Conservation (phyloP, 2,329 filamentous ascomycete genomes). For the Purpureocillium lavendulum region DNA sequence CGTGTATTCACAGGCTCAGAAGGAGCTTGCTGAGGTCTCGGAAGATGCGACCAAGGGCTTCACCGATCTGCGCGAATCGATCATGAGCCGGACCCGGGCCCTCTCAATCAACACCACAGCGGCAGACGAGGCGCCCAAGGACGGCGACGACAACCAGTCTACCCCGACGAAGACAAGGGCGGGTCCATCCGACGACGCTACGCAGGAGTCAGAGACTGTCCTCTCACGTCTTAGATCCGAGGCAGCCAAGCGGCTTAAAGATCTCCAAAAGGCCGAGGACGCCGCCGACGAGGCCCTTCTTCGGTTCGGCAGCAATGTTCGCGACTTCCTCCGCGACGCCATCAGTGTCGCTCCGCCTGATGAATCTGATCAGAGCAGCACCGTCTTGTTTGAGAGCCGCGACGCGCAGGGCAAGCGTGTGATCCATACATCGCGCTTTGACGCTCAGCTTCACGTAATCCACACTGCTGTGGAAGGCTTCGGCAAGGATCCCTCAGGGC, state of each 20-base stretch:
- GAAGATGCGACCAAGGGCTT: slow-evolving; percentile 78
- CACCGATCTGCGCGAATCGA: slow-evolving; percentile 56
- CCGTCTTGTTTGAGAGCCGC: slow-evolving; percentile 87
- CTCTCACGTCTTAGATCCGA: slow-evolving; percentile 69
- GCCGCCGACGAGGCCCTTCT: slow-evolving; percentile 92
- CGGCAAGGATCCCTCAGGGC: slow-evolving; percentile 67
- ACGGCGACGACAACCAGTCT: slow-evolving; percentile 28
- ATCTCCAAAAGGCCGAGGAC: slow-evolving; percentile 87
- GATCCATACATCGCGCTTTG: slow-evolving; percentile 88
- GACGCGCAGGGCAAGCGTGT: slow-evolving; percentile 84
- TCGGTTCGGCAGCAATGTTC: slow-evolving; percentile 82
- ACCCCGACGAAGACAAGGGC: slow-evolving; percentile 36
- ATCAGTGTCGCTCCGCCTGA: slow-evolving; percentile 76
- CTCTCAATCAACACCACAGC: slow-evolving; percentile 53
- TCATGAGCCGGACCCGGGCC: slow-evolving; percentile 66
- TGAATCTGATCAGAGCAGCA: slow-evolving; percentile 40
- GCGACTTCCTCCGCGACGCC: slow-evolving; percentile 84
- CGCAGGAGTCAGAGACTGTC: slow-evolving; percentile 50
- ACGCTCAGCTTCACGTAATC: slow-evolving; percentile 92
- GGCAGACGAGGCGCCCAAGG: slow-evolving; percentile 19
- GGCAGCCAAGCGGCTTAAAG: slow-evolving; percentile 75
- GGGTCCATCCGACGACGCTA: slow-evolving; percentile 31
- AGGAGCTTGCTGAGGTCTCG: slow-evolving; percentile 73
- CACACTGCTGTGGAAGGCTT: slow-evolving; percentile 81
- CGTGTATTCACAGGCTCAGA: slow-evolving; percentile 76